Conservation (phyloP, 495 filamentous ascomycete species). For the Talaromyces nanjingensis region DNA sequence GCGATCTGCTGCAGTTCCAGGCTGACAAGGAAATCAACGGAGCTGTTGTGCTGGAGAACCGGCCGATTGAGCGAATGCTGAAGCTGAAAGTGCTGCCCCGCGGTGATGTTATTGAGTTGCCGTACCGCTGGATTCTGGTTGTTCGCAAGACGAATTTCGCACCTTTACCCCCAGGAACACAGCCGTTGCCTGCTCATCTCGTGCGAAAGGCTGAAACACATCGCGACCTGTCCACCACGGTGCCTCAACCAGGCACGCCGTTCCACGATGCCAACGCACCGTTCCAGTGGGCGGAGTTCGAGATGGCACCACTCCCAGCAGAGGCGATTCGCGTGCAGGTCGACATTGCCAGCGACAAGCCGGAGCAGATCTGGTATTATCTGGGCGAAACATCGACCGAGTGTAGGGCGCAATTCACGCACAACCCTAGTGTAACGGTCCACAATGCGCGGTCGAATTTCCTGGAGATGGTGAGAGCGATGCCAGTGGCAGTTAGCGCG, state of each 20-base stretch:
- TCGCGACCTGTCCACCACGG: conserved; percentile 40
- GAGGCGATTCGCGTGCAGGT: conserved; percentile 52
- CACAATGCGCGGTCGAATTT: conserved; percentile 55
- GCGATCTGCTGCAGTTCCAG: conserved; percentile 84
- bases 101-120: conserved; percentile 47
- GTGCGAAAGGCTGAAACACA: conserved; percentile 39
- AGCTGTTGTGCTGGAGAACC: conserved; percentile 81
- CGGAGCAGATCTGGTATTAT: conserved; percentile 83
- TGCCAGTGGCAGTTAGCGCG: conserved; percentile 21
- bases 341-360: conserved; percentile 48
- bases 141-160: conserved; percentile 46
- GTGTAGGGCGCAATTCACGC: conserved; percentile 85
- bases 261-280: conserved; percentile 50
- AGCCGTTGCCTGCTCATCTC: conserved; percentile 53
- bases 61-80: conserved; percentile 54
- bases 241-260: conserved; percentile 48
- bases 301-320: conserved; percentile 43
- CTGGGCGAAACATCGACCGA: conserved; percentile 83
- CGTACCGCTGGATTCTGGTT: conserved; percentile 48
- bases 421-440: conserved; percentile 56
- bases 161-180: conserved; percentile 46
- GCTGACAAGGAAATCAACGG: conserved; percentile 86
- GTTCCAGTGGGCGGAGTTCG: conserved; percentile 79
- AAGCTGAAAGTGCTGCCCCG: conserved; percentile 80
- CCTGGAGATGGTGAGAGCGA: conserved; percentile 46